phyloP scores from a whole-genome alignment of 2,329 filamentous ascomycete genomes.

The Sclerotinia sclerotiorum region DNA sequence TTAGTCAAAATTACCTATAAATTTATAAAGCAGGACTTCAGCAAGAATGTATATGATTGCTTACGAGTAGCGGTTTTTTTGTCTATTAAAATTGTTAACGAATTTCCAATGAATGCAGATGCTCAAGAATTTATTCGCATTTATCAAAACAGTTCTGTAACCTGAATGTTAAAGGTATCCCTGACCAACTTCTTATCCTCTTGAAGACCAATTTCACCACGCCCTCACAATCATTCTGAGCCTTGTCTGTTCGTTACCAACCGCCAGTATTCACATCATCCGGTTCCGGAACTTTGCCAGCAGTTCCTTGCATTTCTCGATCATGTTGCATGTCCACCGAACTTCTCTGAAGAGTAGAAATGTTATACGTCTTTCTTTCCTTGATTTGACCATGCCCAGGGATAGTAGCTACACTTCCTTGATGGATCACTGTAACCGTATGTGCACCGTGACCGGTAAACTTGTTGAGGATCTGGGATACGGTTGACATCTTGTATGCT shows the following conservation, averaged over 20 bases:
- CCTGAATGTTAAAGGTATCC: conserved; percentile 3
- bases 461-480: conserved; percentile 17
- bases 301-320: conserved; percentile 13
- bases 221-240: background rate
- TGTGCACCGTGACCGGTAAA: conserved; percentile 19
- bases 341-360: conserved; percentile 11
- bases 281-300: conserved; percentile 14
- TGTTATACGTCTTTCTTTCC: conserved; percentile 8
- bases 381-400: background rate
- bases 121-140: background rate
- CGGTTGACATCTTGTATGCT: conserved; percentile 19
- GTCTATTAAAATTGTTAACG: background rate
- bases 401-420: conserved; percentile 14
- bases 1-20: background rate
- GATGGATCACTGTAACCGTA: conserved; percentile 15
- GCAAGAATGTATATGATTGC: background rate
- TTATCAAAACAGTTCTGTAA: background rate
- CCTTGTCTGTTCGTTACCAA: background rate
- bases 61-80: background rate
- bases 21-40: background rate
- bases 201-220: background rate
- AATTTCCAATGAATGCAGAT: background rate
- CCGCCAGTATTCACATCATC: conserved; percentile 22
- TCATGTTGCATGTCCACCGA: conserved; percentile 17
- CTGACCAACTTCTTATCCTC: background rate